Conservation (phyloP, 495 filamentous ascomycete species). For the Aspergillus heteromorphus region DNA sequence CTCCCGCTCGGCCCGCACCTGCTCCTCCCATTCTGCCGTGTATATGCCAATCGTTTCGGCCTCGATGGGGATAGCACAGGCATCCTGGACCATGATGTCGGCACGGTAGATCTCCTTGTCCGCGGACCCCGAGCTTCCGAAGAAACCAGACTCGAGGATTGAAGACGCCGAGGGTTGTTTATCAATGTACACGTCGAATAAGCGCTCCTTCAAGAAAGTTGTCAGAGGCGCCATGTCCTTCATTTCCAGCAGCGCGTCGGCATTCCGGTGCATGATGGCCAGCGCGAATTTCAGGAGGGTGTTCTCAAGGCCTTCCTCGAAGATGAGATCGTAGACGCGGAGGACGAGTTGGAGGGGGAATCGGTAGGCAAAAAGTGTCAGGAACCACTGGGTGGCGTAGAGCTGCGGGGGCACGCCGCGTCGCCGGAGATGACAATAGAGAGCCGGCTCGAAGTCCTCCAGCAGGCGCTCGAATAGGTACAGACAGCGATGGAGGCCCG, state of each 20-base stretch:
- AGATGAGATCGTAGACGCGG: slow-evolving; percentile 92
- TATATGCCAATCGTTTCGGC: slow-evolving; percentile 75
- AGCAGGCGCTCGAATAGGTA: slow-evolving; percentile 94
- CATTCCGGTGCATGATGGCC: slow-evolving; percentile 92
- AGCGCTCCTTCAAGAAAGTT: slow-evolving; percentile 80
- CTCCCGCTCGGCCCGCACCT: slow-evolving; percentile 68
- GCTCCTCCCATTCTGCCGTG: slow-evolving; percentile 86
- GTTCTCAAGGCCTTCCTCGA: slow-evolving; percentile 88
- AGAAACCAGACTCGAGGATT: slow-evolving; percentile 94
- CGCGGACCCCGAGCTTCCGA: slow-evolving; percentile 79
- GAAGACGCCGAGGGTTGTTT: slow-evolving; percentile 79
- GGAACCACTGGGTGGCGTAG: slow-evolving; percentile 98
- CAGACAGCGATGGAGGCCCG: slow-evolving; percentile 84
- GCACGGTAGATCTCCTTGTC: slow-evolving; percentile 96
- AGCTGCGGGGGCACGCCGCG: slow-evolving; percentile 83
- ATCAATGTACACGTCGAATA: slow-evolving; percentile 98
- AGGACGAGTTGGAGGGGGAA: slow-evolving; percentile 95
- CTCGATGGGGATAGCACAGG: slow-evolving; percentile 82
- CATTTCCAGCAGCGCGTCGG: slow-evolving; percentile 71
- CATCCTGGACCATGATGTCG: slow-evolving; percentile 88
- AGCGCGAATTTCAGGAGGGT: slow-evolving; percentile 90
- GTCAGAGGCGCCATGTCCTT: slow-evolving; percentile 85
- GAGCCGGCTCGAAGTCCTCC: slow-evolving; percentile 87
- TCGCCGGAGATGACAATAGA: slow-evolving; percentile 91
- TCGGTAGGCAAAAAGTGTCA: slow-evolving; percentile 97